Evolutionary conservation across 179 eudicot genomes (phyloP), one percentile per base, ranked within the genome.

Genomic region (Silene noctiflora): DNA sequence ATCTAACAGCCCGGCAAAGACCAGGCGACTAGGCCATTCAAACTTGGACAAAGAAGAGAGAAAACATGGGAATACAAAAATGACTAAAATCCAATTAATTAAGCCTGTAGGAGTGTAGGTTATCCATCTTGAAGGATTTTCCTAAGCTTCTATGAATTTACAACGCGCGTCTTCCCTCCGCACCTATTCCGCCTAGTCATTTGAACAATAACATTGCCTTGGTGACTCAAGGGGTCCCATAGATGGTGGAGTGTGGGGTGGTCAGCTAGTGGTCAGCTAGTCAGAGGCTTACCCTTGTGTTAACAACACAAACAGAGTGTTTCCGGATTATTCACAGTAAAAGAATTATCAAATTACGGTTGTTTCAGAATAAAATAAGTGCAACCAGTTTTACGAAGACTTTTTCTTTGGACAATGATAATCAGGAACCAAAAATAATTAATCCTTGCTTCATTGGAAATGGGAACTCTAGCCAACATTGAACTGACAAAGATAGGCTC

Each of bases 71-170:
- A 55, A 55, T n/a, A n/a, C n/a, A n/a, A n/a, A n/a, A n/a, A n/a
- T n/a, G n/a, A n/a, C n/a, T n/a, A n/a, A n/a, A n/a, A n/a, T n/a
- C n/a, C 58, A 53, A 17, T 53, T 42, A 42, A 42, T 42, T 0
- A 42, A 42, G 2, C 12, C 46, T 8, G 46, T n/a, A n/a, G n/a
- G n/a, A n/a, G n/a, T n/a, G 29, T 44, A 44, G 51, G 51, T 44
- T 44, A 44, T 44, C 68, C 71, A 61, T 64, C 53, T 56, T 81
- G 55, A 53, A 79, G 73, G 51, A 29, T 60, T 80, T 22, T 33
- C 24, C 65, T 75, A 62, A 29, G 69, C 69, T 33, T 65, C 19
- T 65, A 4, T 1, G 58, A 53, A 53, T 16, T 8, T 53, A 53
- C 58, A 53, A 53, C 4, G 58, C 58, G 2, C 6, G 58, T 53